Conservation (phyloP, 805 yeast species). For the Candida gorgasii region DNA sequence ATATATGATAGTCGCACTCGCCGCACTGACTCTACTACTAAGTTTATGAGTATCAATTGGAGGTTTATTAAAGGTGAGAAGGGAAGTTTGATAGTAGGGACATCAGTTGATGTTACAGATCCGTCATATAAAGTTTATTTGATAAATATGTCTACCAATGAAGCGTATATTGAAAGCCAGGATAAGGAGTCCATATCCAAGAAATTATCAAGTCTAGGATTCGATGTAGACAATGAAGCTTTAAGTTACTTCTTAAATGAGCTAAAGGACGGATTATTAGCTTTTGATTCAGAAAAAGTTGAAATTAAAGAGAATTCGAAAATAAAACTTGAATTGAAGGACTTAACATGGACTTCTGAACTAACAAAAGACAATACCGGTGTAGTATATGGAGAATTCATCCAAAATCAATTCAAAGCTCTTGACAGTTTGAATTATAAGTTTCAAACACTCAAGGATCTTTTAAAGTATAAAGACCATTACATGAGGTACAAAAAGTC, state of each 20-base stretch:
- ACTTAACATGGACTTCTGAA: slow-evolving; percentile 2
- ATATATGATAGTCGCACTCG: slow-evolving; percentile 54
- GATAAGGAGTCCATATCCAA: neutral
- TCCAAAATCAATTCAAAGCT: slow-evolving; percentile 2
- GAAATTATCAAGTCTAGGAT: slow-evolving; percentile 20
- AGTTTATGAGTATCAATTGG: too few species aligned
- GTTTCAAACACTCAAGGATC: slow-evolving; percentile 20
- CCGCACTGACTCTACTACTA: neutral
- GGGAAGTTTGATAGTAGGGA: neutral
- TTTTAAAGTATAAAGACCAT: slow-evolving; percentile 29
- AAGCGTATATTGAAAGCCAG: neutral
- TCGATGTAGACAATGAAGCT: slow-evolving; percentile 23
- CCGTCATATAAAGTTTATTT: neutral
- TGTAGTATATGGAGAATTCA: neutral
- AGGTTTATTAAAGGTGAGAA: too few species aligned
- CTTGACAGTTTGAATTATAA: slow-evolving; percentile 12
- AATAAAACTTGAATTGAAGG: neutral
- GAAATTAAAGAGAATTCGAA: neutral
- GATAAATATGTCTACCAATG: neutral
- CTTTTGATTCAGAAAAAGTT: neutral
- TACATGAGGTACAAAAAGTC: slow-evolving; percentile 33
- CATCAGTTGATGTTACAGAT: neutral
- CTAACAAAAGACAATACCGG: neutral
- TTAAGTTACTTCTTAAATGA: slow-evolving; percentile 18
- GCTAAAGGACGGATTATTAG: neutral